Percentiles rank a stretch among this genome's conserved stretches.
These are phyloP conservation scores for Boletus huronensis DNA, from an alignment of 768 basidiomycete species.

Conservation along the genomic window DNA sequence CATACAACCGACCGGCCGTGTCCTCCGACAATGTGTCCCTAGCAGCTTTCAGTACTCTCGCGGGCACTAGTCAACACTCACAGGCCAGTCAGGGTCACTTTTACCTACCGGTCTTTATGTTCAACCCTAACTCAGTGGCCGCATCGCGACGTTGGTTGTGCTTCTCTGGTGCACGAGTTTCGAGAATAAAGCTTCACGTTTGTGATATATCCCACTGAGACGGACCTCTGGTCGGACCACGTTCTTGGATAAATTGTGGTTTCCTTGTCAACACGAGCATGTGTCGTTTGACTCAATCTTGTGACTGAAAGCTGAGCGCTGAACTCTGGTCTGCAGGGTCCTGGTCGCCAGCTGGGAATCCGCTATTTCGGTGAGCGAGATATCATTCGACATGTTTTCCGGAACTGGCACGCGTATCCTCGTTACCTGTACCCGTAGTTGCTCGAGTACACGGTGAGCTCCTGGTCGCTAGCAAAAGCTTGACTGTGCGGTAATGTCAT, in stretches of 20 bases:
- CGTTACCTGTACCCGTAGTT: not conserved
- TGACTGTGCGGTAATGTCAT: not conserved
- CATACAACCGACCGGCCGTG: not conserved
- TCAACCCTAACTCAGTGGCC: not conserved
- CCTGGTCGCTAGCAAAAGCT: not conserved
- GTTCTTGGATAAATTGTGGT: constrained; percentile 13
- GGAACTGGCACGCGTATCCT: not conserved
- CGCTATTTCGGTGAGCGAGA: not conserved
- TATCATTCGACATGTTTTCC: not conserved
- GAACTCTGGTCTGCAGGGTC: constrained; percentile 3
- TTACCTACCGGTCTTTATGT: not conserved
- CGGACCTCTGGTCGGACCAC: not conserved
- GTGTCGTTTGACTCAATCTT: constrained; percentile 5
- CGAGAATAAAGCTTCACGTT: constrained; percentile 1
- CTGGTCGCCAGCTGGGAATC: not conserved
- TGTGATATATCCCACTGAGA: not conserved
- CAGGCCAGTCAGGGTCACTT: constrained; percentile 1
- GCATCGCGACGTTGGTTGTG: not conserved
- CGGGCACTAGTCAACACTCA: too few relatives aligned
- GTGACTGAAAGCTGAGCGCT: not conserved
- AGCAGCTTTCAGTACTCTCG: too few relatives aligned
- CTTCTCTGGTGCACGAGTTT: not conserved
- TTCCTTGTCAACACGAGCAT: constrained; percentile 12
- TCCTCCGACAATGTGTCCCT: too few relatives aligned
- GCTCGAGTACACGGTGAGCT: not conserved